A percentile compares a stretch with the other conserved stretches of the same genome.
Conservation (phyloP, 2,329 filamentous ascomycete species). For the Trichophyton simii region DNA sequence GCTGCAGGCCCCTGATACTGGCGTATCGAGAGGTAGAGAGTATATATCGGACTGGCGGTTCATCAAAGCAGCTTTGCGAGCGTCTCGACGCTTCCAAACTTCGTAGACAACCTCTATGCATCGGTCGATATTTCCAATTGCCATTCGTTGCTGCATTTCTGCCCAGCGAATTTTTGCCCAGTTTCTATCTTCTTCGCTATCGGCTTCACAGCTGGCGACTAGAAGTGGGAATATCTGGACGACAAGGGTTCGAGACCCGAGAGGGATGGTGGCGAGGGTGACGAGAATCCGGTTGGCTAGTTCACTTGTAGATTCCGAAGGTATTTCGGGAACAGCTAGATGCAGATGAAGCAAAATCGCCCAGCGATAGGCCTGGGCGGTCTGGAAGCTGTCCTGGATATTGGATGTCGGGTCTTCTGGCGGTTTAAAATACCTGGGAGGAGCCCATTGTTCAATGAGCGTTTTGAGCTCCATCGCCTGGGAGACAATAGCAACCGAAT, state of each 20-base stretch:
- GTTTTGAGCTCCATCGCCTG: constrained; percentile 51
- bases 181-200: constrained; percentile 45
- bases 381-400: constrained; percentile 52
- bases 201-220: constrained; percentile 53
- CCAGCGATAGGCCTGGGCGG: constrained; percentile 54
- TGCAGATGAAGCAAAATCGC: constrained; percentile 55
- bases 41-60: constrained; percentile 18
- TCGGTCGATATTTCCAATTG: constrained; percentile 55
- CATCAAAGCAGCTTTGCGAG: constrained; percentile 33
- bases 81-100: constrained; percentile 53
- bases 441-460: constrained; percentile 49
- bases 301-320: constrained; percentile 43
- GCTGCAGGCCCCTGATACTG: constrained; percentile 5
- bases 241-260: constrained; percentile 50
- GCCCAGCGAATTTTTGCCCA: constrained; percentile 55
- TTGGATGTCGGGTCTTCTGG: constrained; percentile 53
- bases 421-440: constrained; percentile 45
- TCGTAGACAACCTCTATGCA: constrained; percentile 53
- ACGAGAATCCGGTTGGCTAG: constrained; percentile 51
- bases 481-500: constrained; percentile 48
- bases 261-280: constrained; percentile 50
- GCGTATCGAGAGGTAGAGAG: constrained; percentile 14
- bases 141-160: constrained; percentile 48
- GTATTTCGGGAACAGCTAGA: constrained; percentile 56
- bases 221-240: constrained; percentile 59